Evolutionary conservation across 129 eudicot species (phyloP).

Genomic region (Escallonia rubra): DNA sequence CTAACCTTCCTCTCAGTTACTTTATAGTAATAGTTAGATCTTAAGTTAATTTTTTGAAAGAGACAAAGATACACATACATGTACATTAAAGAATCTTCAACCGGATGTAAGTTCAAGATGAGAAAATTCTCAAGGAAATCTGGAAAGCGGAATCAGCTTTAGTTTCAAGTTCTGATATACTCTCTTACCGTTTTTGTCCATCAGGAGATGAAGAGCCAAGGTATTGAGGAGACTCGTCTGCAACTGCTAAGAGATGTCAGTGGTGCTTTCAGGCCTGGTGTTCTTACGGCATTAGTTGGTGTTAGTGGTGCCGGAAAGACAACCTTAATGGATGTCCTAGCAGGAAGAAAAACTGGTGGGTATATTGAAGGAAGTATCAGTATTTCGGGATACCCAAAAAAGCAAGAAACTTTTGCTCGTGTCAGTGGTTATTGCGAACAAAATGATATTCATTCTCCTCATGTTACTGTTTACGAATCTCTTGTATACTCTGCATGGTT

Average conservation of each 20-base stretch:
- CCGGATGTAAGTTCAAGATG: too few species aligned
- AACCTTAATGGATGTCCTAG: constrained; percentile 77
- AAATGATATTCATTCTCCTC: constrained; percentile 81
- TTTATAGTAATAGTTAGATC: too few species aligned
- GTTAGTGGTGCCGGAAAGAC: constrained; percentile 91
- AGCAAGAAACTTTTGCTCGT: constrained; percentile 72
- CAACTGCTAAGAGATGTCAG: constrained; percentile 58
- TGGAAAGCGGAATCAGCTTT: not conserved
- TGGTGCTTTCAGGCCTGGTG: constrained; percentile 73
- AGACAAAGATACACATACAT: too few species aligned
- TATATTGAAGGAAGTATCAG: constrained; percentile 63
- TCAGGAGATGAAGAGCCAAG: constrained; percentile 77
- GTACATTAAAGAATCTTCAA: too few species aligned
- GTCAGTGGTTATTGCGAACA: constrained; percentile 77
- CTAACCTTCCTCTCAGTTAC: too few species aligned
- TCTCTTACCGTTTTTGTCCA: not conserved
- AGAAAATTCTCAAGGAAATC: too few species aligned
- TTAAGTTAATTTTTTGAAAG: too few species aligned
- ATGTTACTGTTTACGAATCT: constrained; percentile 72
- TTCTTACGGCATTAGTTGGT: constrained; percentile 72
- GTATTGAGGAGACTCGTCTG: constrained; percentile 50
- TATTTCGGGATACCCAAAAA: constrained; percentile 62
- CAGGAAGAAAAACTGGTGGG: constrained; percentile 80
- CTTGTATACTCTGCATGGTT: constrained; percentile 76
- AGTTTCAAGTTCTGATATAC: not conserved